Evolutionary conservation across 139 green algal genomes (phyloP).

Genomic region (Chlorella sp.): DNA sequence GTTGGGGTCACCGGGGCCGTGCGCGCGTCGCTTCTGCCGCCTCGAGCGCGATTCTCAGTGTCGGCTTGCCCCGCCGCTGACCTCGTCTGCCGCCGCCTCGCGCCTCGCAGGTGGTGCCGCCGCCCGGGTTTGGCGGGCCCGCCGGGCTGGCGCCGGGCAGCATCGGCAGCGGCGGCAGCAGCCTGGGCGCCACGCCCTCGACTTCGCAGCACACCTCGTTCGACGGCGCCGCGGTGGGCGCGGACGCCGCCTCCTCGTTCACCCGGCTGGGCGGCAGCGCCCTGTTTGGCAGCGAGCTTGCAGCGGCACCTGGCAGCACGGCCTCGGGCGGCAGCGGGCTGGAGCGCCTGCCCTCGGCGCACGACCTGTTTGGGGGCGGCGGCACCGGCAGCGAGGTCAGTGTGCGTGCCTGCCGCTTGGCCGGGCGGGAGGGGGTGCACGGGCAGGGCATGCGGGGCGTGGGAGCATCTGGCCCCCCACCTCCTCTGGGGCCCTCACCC

Average conservation of each 20-base stretch:
- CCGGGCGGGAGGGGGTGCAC: no score
- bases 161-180: slow-evolving; percentile 4
- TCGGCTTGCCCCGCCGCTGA: no score
- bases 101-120: slow-evolving; percentile 8
- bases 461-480: no score
- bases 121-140: slow-evolving; percentile 17
- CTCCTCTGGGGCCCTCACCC: no score
- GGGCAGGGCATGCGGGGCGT: no score
- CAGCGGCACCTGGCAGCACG: background rate
- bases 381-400: slow-evolving; percentile 2
- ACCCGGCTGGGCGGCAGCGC: background rate
- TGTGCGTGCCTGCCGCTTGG: background rate
- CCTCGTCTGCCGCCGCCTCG: no score
- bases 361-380: slow-evolving; percentile 1
- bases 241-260: no score
- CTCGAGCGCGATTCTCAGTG: no score
- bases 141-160: background rate
- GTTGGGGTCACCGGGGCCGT: no score
- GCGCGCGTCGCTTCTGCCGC: no score
- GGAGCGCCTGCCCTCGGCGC: background rate
- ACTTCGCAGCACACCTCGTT: slow-evolving; percentile 7
- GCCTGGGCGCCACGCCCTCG: slow-evolving; percentile 2
- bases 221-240: background rate
- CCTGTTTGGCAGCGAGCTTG: no score
- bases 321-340: background rate